Base-by-base conservation (phyloP, 2,329 filamentous ascomycete species). In the Fusarium domesticum region DNA sequence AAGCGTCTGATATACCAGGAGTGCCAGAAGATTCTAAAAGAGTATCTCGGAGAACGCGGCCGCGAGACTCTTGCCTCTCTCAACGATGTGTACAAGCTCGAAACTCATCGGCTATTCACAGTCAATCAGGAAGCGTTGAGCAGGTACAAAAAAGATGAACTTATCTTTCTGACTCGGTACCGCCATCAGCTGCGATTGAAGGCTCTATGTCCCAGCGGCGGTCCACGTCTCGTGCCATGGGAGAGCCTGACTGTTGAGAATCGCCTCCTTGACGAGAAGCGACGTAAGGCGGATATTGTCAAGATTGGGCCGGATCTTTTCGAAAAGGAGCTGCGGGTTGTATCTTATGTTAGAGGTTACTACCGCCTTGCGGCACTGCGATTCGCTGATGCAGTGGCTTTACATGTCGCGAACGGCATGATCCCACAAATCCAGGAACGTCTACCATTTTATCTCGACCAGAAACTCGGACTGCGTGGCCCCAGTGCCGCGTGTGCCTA, bases 341-440 rank as follows among this genome's bases (percentile, higher is more conserved):
- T 85, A 0, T 74, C 81, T 0, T 80, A 81, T 4, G 74, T 87
- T 35, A 71, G 83, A 0, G 84, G 78, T 0, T 90, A 89, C 62
- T 90, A 90, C 58, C 73, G 79, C 36, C 76, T 84, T 5, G 84
- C 86, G 0, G 77, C 80, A 0, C 67, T 74, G 25, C 76, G 85
- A 2, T 85, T 89, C 54, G 72, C 81, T 1, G 85, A 90, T 43
- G 63, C 67, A 2, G 67, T 73, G 6, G 66, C 71, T 1, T 68
- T 78, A 18, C 68, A 73, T 37, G 63, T 78, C 42, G 69, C 73
- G 10, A 74, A 72, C 8, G 71, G 73, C 4, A 68, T 77, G 59
- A 68, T 79, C 6, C 75, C 75, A 0, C 60, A 66, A 3, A 68
- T 78, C 6, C 64, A 69, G 7, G 47, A 56, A 2, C 54, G 65